Evolutionary conservation across 2,329 filamentous ascomycete species (phyloP).

Genomic region (Trichoderma sp.): DNA sequence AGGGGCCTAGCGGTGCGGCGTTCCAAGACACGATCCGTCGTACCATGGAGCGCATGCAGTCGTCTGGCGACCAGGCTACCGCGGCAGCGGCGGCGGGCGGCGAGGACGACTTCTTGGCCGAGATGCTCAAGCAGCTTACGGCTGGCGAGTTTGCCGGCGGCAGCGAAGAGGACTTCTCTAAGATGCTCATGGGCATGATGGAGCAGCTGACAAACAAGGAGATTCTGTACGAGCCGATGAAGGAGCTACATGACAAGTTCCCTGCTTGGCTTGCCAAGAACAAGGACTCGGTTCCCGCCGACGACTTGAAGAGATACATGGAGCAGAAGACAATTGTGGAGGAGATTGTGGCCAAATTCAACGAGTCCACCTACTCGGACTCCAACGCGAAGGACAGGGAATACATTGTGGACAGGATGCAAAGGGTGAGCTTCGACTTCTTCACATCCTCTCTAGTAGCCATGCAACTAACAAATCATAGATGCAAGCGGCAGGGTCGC

Average conservation of each 20-base stretch:
- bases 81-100: slow-evolving; percentile 68
- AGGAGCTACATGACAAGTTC: slow-evolving; percentile 91
- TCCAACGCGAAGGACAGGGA: slow-evolving; percentile 77
- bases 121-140: slow-evolving; percentile 81
- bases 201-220: slow-evolving; percentile 98
- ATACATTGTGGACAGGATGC: slow-evolving; percentile 96
- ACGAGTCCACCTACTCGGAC: slow-evolving; percentile 77
- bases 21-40: slow-evolving; percentile 92
- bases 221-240: slow-evolving; percentile 98
- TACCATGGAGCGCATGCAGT: slow-evolving; percentile 96
- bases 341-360: slow-evolving; percentile 88
- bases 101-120: slow-evolving; percentile 78
- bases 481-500: slow-evolving; percentile 96
- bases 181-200: slow-evolving; percentile 98
- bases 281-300: slow-evolving; percentile 59
- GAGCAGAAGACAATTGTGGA: slow-evolving; percentile 75
- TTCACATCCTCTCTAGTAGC: background rate
- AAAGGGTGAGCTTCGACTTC: slow-evolving; percentile 64
- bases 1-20: slow-evolving; percentile 38
- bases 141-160: slow-evolving; percentile 60
- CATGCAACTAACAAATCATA: slow-evolving; percentile 37
- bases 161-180: slow-evolving; percentile 81
- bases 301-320: slow-evolving; percentile 77
- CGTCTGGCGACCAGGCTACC: slow-evolving; percentile 80
- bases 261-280: slow-evolving; percentile 86